A percentile compares a stretch with the other conserved stretches of the same genome.
Evolutionary conservation across 257 asterid species (phyloP).

Genomic region (Gynochthodes officinalis): DNA sequence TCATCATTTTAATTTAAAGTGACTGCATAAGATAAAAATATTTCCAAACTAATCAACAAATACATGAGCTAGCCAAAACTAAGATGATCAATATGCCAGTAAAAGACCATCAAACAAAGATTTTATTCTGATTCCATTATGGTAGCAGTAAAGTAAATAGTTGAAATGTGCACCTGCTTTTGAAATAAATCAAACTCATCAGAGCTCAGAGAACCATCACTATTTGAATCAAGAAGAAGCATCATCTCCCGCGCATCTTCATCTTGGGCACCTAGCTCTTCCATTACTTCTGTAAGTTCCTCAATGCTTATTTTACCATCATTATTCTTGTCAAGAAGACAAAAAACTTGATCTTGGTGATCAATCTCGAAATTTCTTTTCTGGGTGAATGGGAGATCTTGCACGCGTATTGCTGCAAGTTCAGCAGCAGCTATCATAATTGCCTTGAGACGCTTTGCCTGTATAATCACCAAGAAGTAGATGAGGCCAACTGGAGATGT

Average conservation of each 20-base stretch:
- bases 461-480: constrained; percentile 19
- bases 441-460: constrained; percentile 89
- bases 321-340: constrained; percentile 88
- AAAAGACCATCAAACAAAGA: not conserved
- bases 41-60: no score
- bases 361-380: constrained; percentile 49
- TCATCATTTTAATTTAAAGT: not conserved
- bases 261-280: constrained; percentile 88
- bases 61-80: no score
- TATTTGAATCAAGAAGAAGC: constrained; percentile 81
- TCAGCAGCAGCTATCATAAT: constrained; percentile 99
- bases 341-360: constrained; percentile 56
- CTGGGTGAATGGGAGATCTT: constrained; percentile 66
- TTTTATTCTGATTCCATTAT: not conserved
- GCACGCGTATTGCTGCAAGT: constrained; percentile 78
- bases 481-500: not conserved
- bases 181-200: constrained; percentile 85
- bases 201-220: constrained; percentile 87
- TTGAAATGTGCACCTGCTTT: constrained; percentile 53
- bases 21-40: not conserved
- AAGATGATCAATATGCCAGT: not conserved
- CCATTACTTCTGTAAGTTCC: constrained; percentile 97
- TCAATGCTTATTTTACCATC: constrained; percentile 92
- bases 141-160: not conserved
- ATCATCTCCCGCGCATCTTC: constrained; percentile 98